Evolutionary conservation across 176 grass and related monocot species (phyloP).

Genomic region (Pontederia paniculata): DNA sequence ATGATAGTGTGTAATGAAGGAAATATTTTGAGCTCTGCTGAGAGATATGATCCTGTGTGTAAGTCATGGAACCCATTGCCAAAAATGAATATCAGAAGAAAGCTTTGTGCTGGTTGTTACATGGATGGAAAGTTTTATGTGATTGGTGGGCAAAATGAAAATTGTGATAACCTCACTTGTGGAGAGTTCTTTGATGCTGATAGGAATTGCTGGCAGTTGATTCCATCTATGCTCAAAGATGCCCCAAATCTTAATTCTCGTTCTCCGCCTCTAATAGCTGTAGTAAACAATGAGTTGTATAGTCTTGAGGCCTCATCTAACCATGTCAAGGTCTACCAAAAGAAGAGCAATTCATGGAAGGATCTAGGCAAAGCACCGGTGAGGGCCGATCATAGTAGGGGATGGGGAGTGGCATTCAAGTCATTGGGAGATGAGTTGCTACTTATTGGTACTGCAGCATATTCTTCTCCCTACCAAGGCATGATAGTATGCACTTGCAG

Average conservation of each 20-base stretch:
- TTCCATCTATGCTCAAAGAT: conserved; percentile 1
- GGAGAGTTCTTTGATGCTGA: background rate
- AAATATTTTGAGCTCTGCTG: background rate
- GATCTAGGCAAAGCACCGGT: conserved; percentile 1
- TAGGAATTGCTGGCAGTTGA: background rate
- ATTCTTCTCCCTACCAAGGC: background rate
- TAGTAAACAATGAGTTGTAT: conserved; percentile 11
- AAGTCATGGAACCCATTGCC: conserved; percentile 1
- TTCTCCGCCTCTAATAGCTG: conserved; percentile 3
- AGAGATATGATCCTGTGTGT: conserved; percentile 4
- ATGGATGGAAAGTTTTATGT: conserved; percentile 8
- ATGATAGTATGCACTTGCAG: conserved; percentile 4
- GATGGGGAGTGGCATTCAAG: conserved; percentile 13
- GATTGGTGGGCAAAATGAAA: conserved; percentile 9
- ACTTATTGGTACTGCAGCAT: background rate
- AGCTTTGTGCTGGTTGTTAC: conserved; percentile 6
- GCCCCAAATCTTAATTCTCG: background rate
- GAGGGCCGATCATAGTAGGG: conserved; percentile 5
- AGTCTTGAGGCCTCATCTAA: conserved; percentile 6
- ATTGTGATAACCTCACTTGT: conserved; percentile 3
- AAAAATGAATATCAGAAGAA: background rate
- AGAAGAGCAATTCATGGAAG: conserved; percentile 10
- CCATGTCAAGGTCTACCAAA: conserved; percentile 7
- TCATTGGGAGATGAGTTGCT: conserved; percentile 6
- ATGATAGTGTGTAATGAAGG: background rate